Evolutionary conservation across 805 yeast species (phyloP).

Genomic region (Komagataella phaffii): DNA sequence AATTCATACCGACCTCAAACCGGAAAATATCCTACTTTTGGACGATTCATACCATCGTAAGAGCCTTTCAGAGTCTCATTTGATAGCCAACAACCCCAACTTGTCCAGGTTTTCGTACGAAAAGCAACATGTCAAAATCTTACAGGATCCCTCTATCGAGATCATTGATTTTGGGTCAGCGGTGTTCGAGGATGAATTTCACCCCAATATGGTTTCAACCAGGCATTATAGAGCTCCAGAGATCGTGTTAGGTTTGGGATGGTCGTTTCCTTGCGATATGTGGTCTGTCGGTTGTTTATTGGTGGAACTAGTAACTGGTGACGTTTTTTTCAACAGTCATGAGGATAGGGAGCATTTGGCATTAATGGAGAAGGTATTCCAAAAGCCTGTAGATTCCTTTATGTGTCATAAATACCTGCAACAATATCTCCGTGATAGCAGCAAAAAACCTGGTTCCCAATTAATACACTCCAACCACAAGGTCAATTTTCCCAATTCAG

Average conservation of each 20-base stretch:
- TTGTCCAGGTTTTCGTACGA: conserved; percentile 1
- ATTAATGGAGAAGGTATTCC: conserved; percentile 78
- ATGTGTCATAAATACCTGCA: conserved; percentile 3
- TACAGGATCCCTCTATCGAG: conserved; percentile 71
- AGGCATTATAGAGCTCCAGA: conserved; percentile 97
- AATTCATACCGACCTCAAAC: conserved; percentile 93
- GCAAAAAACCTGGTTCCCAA: conserved; percentile 13
- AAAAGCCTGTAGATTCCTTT: conserved; percentile 28
- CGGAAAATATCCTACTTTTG: conserved; percentile 77
- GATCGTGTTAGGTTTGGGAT: conserved; percentile 84
- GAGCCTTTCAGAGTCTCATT: conserved; percentile 14
- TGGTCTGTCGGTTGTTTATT: conserved; percentile 96
- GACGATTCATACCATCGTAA: conserved; percentile 32
- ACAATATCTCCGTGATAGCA: conserved; percentile 9
- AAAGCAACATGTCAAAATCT: conserved; percentile 23
- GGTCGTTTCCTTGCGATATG: conserved; percentile 94
- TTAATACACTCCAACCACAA: not conserved
- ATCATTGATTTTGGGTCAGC: conserved; percentile 97
- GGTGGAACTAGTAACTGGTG: conserved; percentile 86
- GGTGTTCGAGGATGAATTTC: conserved; percentile 86
- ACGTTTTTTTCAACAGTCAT: conserved; percentile 88
- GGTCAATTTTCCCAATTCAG: conserved; percentile 19
- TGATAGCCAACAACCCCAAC: conserved; percentile 9
- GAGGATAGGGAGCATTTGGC: conserved; percentile 91
- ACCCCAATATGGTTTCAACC: conserved; percentile 83